Conservation (phyloP, 441 rosid species). For the Rhodomyrtus psidioides region DNA sequence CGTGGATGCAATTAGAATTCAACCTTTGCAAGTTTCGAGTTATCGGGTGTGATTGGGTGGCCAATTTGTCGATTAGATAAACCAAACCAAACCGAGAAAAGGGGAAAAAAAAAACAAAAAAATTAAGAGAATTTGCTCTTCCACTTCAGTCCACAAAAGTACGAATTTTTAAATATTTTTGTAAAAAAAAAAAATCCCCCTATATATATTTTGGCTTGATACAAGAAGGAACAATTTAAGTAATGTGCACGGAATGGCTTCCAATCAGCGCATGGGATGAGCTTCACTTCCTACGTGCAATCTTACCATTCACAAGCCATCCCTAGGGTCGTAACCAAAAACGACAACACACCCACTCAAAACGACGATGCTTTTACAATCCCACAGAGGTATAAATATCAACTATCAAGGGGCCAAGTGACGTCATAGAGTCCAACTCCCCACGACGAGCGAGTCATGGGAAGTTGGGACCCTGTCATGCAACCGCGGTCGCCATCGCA, state of each 20-base stretch:
- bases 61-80: neutral
- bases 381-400: neutral
- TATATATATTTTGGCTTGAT: neutral
- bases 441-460: neutral
- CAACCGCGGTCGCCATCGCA: conserved; percentile 14
- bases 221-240: neutral
- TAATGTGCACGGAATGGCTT: neutral
- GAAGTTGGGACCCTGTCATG: neutral
- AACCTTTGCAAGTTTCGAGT: neutral
- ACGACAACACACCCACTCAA: neutral
- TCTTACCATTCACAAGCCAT: neutral
- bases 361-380: neutral
- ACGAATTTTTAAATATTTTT: neutral
- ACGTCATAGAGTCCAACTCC: conserved; percentile 4
- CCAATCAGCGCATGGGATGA: neutral
- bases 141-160: neutral
- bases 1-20: neutral
- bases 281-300: neutral
- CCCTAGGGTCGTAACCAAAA: neutral
- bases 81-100: neutral
- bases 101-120: neutral
- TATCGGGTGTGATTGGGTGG: neutral
- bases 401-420: neutral
- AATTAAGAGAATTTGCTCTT: neutral
- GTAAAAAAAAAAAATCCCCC: neutral